Evolutionary conservation across 768 basidiomycete genomes (phyloP), one percentile per base, ranked within the genome.

Genomic region (Lyophyllum shimeji): DNA sequence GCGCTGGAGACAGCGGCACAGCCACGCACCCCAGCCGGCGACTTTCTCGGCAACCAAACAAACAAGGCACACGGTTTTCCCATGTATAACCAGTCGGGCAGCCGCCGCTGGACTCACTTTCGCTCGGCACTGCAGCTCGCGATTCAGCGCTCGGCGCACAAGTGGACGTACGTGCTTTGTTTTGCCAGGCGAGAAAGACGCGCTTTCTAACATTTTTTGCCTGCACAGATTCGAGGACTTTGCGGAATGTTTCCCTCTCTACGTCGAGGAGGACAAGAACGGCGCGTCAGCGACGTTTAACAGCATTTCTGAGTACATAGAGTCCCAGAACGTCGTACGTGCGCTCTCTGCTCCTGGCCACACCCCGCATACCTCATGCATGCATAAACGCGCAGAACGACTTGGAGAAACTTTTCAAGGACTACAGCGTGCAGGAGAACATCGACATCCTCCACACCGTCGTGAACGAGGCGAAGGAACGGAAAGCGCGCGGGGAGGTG

Each of bases 381-480:
- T 37, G 37, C 34, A 13, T 37, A 33, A 31, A 51, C 45, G 17
- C 47, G 6, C 50, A 90, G 88, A 79, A 81, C 34, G 82, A 85
- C 57, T 77, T 87, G 39, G 86, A 90, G 50, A 80, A 83, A 34
- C 59, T 92, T n/a, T 86, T 90, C 67, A 81, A 76, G 25, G 80
- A 86, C 52, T 86, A 87, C 63, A 76, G 82, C 49, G 83, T 88
- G 1, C 82, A 82, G 60, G 83, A 86, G 44, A 86, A 82, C 60
- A 80, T 92, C 29, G 89, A 93, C 66, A 76, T 76, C 3, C 75
- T 93, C 12, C 89, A 92, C 57, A 76, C 76, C 11, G 80, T 89
- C 13, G 83, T 92, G 1, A 82, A 76, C 11, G 89, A 89, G 29
- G 90, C 89, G 59, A 85, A 66, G 64, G 79, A 79, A 18, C 72